Percentiles rank a stretch among this genome's conserved stretches.
These are phyloP conservation scores for Ambrosia artemisiifolia DNA, from an alignment of 129 eudicot genomes.

Conservation along the genomic window DNA sequence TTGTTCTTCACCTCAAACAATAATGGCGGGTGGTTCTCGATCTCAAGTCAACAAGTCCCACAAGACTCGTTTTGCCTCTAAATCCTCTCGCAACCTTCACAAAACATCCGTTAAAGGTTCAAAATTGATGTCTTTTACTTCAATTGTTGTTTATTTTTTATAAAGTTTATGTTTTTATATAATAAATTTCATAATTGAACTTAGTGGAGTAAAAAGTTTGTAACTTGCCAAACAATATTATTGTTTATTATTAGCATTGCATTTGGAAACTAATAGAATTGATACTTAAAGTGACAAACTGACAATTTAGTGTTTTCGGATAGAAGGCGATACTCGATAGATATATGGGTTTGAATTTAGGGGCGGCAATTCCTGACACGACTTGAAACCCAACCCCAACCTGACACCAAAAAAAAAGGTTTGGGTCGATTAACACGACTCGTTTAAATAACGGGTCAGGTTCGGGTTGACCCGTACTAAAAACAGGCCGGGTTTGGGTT, in stretches of 20 bases:
- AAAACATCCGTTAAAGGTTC: constrained; percentile 72
- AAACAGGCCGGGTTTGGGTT: no score
- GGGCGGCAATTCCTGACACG: background rate
- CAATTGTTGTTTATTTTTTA: background rate
- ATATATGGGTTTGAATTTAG: background rate
- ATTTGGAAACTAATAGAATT: no score
- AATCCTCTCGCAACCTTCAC: constrained; percentile 79
- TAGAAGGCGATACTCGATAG: background rate
- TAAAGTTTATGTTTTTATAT: background rate
- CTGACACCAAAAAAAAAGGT: no score
- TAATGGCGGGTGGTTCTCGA: constrained; percentile 75
- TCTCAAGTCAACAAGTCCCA: constrained; percentile 79
- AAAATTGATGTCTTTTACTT: background rate
- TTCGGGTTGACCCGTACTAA: no score
- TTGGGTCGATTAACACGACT: no score
- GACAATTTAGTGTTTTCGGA: background rate
- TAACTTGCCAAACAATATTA: no score
- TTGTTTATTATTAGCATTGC: no score
- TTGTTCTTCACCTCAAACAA: constrained; percentile 1
- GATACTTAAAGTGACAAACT: no score
- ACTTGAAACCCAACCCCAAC: no score
- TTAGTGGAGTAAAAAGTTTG: no score
- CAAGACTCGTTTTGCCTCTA: constrained; percentile 88
- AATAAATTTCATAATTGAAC: background rate
- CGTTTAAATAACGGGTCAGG: no score